Percentiles rank a stretch among this genome's conserved stretches.
Evolutionary conservation across 768 basidiomycete genomes (phyloP).

Genomic region (Collybia sordida): DNA sequence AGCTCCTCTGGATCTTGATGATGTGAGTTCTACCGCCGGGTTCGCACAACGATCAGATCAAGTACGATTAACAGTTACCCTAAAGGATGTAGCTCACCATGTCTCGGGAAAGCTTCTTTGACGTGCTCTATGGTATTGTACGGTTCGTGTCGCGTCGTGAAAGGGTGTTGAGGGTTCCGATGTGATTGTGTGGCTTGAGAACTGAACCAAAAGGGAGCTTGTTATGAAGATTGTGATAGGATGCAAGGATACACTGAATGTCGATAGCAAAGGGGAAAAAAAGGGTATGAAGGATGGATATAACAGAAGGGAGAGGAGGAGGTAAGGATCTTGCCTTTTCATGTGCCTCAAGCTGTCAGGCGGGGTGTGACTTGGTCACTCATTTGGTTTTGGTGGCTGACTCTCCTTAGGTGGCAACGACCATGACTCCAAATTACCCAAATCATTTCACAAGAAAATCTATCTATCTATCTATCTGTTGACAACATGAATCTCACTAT

Average conservation of each 20-base stretch:
- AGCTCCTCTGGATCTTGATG: slow-evolving; percentile 91
- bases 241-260: not conserved
- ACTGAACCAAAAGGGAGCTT: not conserved
- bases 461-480: no score
- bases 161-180: slow-evolving; percentile 9
- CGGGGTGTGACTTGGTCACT: slow-evolving; percentile 17
- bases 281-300: slow-evolving; percentile 10
- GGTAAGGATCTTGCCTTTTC: slow-evolving; percentile 16
- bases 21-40: slow-evolving; percentile 11
- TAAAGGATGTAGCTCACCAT: slow-evolving; percentile 23
- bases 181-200: slow-evolving; percentile 2
- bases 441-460: no score
- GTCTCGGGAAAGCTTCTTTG: slow-evolving; percentile 8
- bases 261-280: not conserved
- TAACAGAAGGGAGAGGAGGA: slow-evolving; percentile 6
- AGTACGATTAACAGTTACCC: slow-evolving; percentile 17
- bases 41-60: slow-evolving; percentile 21
- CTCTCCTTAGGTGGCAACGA: not conserved
- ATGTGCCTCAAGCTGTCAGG: slow-evolving; percentile 16
- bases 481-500: no score
- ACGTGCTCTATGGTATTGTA: slow-evolving; percentile 7
- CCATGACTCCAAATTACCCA: slow-evolving; percentile 1
- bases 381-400: slow-evolving; percentile 6
- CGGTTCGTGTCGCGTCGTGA: slow-evolving; percentile 35
- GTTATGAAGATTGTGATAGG: not conserved